Evolutionary conservation across 805 yeast genomes (phyloP), one percentile per base, ranked within the genome.

Genomic region (Candida railenensis): DNA sequence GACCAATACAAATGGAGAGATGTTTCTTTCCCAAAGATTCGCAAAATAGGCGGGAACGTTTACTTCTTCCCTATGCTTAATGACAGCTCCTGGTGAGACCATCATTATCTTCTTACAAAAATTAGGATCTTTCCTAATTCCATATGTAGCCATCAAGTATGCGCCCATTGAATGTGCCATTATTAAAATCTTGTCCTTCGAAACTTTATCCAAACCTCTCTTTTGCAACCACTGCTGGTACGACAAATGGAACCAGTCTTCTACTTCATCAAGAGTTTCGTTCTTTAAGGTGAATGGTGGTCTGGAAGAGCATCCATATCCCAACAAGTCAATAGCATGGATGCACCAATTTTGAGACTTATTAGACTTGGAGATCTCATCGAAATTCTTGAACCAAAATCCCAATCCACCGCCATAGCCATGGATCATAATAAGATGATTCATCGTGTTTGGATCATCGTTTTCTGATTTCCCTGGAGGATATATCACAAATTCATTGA

Each of bases 141-240:
- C 85, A 54, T 89, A 87, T 3, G 84, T 65, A 0, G 85, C 78
- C 60, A 86, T 78, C 19, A 92, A 56, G 59, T 91, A 92, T 0
- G 96, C 97, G 3, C 99, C 99, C 79, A 94, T 75, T 0, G 97
- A 90, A 66, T 92, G 99, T 1, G 96, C 95, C 63, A 83, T 79
- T 38, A 81, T 76, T 43, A 84, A 67, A 48, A 81, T 81, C 46
- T 76, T 74, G 19, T 72, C 68, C 19, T 47, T 48, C 15, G 57
- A 54, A 2, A 59, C 46, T 4, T 59, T 49, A 22, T 54, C 42
- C 20, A 79, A 69, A 4, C 77, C 75, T 43, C 85, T 66, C 39
- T 67, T 61, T 1, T 50, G 47, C 44, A 87, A 69, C 96, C 96
- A 89, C 19, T 66, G 67, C 42, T 77, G 77, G 38, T 86, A 69